Evolutionary conservation across 305 asterid species (phyloP).

Genomic region (Withania somnifera): DNA sequence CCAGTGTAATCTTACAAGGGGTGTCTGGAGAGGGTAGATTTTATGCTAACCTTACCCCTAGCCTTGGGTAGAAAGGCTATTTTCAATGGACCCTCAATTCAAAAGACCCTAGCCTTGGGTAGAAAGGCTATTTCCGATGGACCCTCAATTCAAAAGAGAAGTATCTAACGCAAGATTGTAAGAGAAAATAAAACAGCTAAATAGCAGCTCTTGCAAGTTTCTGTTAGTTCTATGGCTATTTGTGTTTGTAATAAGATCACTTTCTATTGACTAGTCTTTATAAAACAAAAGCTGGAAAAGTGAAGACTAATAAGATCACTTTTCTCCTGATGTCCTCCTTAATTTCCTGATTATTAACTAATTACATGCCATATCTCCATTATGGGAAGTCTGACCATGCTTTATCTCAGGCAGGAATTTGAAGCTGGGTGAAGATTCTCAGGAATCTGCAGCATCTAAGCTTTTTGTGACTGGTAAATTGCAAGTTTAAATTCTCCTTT

Average conservation of each 20-base stretch:
- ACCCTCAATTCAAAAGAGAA: too few species aligned
- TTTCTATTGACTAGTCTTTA: background rate
- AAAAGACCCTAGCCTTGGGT: too few species aligned
- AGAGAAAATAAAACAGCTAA: too few species aligned
- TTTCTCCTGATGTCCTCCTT: background rate
- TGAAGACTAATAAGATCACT: background rate
- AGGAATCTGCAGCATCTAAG: conserved; percentile 37
- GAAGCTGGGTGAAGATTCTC: conserved; percentile 10
- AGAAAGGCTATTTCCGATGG: too few species aligned
- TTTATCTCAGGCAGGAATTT: conserved; percentile 31
- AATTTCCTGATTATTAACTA: background rate
- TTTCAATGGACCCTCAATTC: too few species aligned
- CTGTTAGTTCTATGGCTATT: background rate
- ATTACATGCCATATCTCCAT: background rate
- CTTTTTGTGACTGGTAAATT: conserved; percentile 82
- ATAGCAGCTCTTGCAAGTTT: background rate
- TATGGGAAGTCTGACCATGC: background rate
- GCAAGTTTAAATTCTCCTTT: background rate
- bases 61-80: too few species aligned
- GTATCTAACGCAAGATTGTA: too few species aligned
- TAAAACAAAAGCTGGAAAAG: background rate
- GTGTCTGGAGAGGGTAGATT: too few species aligned
- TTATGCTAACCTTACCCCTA: too few species aligned
- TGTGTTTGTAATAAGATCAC: background rate
- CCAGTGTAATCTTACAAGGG: too few species aligned